A percentile compares a stretch with the other conserved stretches of the same genome.
These are phyloP conservation scores for Thuja plicata DNA, from an alignment of 83 land plant genomes.

Conservation along the genomic window DNA sequence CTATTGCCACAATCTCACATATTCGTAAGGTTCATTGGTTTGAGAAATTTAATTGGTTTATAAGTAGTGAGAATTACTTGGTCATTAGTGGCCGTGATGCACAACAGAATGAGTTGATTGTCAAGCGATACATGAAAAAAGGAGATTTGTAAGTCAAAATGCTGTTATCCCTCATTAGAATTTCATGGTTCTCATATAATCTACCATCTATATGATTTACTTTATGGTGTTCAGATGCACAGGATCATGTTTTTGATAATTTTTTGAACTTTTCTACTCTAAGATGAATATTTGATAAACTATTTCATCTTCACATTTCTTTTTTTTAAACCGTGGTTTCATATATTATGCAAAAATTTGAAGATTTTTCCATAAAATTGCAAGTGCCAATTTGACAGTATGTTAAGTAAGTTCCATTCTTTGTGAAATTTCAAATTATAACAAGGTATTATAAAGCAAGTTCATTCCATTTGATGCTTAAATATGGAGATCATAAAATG, in stretches of 20 bases:
- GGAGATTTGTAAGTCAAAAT: constrained; percentile 89
- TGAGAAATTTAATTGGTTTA: constrained; percentile 99
- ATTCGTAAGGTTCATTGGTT: constrained; percentile 99
- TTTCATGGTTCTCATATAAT: background rate
- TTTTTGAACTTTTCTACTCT: background rate
- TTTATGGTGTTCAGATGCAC: background rate
- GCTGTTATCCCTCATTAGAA: background rate
- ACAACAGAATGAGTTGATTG: constrained; percentile 96
- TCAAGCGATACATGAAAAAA: constrained; percentile 96
- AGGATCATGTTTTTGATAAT: background rate
- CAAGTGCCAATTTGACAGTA: background rate
- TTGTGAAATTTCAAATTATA: constrained; percentile 6
- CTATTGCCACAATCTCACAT: constrained; percentile 91
- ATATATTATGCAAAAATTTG: background rate
- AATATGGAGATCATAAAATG: background rate
- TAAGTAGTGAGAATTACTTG: constrained; percentile 97
- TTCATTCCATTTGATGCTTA: background rate
- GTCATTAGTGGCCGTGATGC: constrained; percentile 99
- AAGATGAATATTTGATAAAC: background rate
- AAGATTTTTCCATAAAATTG: background rate
- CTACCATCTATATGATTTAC: background rate
- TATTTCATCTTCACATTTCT: background rate
- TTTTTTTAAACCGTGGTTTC: background rate
- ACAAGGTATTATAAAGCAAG: background rate
- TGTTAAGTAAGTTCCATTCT: background rate